Base-by-base conservation (phyloP, 352 stramenopile species). In the Nothophytophthora sp. region DNA sequence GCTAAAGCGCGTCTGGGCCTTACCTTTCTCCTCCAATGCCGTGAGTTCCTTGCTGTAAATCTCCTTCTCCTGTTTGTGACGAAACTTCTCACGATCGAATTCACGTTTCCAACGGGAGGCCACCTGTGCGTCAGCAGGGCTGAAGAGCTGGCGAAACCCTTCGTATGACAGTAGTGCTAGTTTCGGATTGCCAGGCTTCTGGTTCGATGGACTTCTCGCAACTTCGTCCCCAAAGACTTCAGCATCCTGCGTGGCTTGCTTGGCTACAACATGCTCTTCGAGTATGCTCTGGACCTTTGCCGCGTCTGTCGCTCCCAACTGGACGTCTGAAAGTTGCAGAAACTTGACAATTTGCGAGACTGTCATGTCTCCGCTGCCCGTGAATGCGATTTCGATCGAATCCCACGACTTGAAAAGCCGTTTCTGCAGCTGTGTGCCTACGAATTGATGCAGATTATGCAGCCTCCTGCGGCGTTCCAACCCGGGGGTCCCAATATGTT, bases 341-440 rank as follows among this genome's bases (percentile, higher is more conserved):
- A 90, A 88, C 33, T 90, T 89, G 29, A 86, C 55, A 43, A 90
- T 86, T 39, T 90, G 80, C 1, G 65, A 46, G 5, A 78, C 50
- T 0, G 70, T 85, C 54, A 90, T 80, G n/a, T 88, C 75, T 0
- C 77, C 77, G 37, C 75, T 86, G 1, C 75, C 76, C 0, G 70
- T 60, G 47, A 90, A 82, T 22, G 80, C 75, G 41, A 86, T 76
- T 53, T 90, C 75, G 44, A 90, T 89, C 3, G 73, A 82, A 33
- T 86, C 80, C 80, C 77, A 89, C 25, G 73, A 85, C 20, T 68
- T 74, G 27, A 73, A 73, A 19, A 90, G 59, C n/a, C 80, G 68
- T 42, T 86, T 88, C 50, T 88, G 75, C 0, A 90, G 54, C 36
- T 88, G 77, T 2, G 69, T 79, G 24, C 81, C 67, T 12, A 89